Evolutionary conservation across 495 filamentous ascomycete species (phyloP), one percentile per base, ranked within the genome.

Genomic region (Hypoxylon lienhwacheense): DNA sequence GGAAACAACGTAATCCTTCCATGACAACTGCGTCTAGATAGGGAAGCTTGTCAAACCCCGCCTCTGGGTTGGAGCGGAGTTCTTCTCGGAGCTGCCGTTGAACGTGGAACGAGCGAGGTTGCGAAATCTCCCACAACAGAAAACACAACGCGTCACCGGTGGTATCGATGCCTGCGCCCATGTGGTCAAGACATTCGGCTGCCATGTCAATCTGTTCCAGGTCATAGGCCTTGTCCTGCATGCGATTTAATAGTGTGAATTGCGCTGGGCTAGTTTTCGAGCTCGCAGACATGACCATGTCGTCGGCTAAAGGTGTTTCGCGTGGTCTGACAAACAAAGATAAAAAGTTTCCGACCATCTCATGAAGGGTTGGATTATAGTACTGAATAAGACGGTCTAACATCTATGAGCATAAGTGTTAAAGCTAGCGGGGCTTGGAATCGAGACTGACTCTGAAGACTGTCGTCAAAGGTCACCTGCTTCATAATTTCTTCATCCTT

Each of bases 121-220:
- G 77, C 0, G 84, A 87, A 0, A 87, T 70, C 61, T 85, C 77
- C 77, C 81, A 84, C 79, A 87, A 81, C 4, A 86, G 67, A 48
- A 86, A 85, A 50, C 81, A 85, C 0, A 86, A 67, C 0, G 75
- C 79, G 59, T 86, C 83, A 22, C 83, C 83, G 0, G 83, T 86
- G 2, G 84, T 87, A 54, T 86, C 84, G 49, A 86, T 85, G 1
- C 84, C 84, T 0, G 84, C 84, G 0, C 76, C 81, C 73, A 77
- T 76, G 55, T 78, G 76, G 41, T 78, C 76, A 34, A 77, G 67
- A 35, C 73, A 73, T 31, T 78, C 76, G 40, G 74, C 74, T 0
- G 74, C 73, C 33, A 73, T 69, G 47, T 77, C 74, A 5, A 75
- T 55, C 0, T 66, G 45, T 11, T 73, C 67, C 51, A 76, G 56